Conservation (phyloP, 2,329 filamentous ascomycete genomes). For the Hypoxylon sp. region DNA sequence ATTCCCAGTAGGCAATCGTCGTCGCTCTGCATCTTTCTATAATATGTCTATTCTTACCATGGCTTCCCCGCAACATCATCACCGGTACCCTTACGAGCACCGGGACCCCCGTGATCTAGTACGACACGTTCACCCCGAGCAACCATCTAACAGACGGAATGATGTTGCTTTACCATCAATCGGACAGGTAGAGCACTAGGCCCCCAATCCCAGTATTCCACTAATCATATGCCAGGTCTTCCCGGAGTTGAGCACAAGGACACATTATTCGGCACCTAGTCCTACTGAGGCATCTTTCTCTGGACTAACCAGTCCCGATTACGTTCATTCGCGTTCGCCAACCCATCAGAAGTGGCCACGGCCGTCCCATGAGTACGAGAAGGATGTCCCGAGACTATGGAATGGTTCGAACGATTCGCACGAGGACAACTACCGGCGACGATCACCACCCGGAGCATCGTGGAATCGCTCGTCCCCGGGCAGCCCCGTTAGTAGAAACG, state of each 20-base stretch:
- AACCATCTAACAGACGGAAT: constrained; percentile 53
- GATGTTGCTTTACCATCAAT: constrained; percentile 63
- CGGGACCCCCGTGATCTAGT: constrained; percentile 51
- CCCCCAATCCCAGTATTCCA: background rate
- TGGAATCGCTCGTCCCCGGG: constrained; percentile 53
- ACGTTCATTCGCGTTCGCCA: constrained; percentile 64
- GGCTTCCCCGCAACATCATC: constrained; percentile 56
- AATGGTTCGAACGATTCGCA: constrained; percentile 52
- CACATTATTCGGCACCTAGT: constrained; percentile 52
- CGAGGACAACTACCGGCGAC: constrained; percentile 45
- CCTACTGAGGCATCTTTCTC: constrained; percentile 48
- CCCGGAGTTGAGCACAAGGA: constrained; percentile 55
- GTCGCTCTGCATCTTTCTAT: constrained; percentile 20
- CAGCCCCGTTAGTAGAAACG: constrained; percentile 52
- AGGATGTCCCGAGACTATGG: constrained; percentile 59
- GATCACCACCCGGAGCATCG: constrained; percentile 54
- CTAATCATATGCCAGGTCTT: constrained; percentile 55
- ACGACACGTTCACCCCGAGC: constrained; percentile 51
- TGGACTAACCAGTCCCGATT: constrained; percentile 58
- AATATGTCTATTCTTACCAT: constrained; percentile 66
- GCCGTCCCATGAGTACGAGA: constrained; percentile 57
- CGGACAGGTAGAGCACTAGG: constrained; percentile 56
- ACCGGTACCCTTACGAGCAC: constrained; percentile 56
- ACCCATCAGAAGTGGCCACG: constrained; percentile 62
- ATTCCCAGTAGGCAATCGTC: constrained; percentile 15